Percentiles rank a stretch among this genome's conserved stretches.
phyloP scores from a whole-genome alignment of 257 asterid species.

The Misopates orontium region DNA sequence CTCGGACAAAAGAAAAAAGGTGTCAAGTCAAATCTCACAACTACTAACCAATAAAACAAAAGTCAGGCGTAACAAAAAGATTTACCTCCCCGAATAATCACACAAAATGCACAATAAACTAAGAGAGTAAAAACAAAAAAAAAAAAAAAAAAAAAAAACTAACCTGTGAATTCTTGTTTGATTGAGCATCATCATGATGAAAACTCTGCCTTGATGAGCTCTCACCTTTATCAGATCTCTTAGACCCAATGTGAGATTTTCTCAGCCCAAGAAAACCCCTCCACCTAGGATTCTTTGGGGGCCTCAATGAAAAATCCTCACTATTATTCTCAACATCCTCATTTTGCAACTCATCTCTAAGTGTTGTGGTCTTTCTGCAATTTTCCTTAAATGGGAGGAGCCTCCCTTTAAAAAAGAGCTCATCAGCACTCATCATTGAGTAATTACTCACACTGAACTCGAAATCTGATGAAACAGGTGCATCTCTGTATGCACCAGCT shows the following conservation, averaged over 20 bases:
- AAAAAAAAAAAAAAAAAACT: not conserved
- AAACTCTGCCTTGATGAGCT: conserved; percentile 25
- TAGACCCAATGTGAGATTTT: conserved; percentile 75
- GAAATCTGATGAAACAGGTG: conserved; percentile 86
- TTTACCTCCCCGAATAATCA: too few relatives aligned
- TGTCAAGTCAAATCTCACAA: too few relatives aligned
- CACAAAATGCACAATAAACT: too few relatives aligned
- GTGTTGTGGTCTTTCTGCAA: conserved; percentile 48
- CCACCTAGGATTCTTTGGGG: conserved; percentile 87
- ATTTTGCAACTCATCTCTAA: conserved; percentile 65
- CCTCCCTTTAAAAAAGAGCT: conserved; percentile 75
- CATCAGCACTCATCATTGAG: conserved; percentile 86
- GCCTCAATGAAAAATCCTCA: conserved; percentile 42
- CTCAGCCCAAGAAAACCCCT: conserved; percentile 74
- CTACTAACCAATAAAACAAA: too few relatives aligned
- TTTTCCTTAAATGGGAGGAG: conserved; percentile 66
- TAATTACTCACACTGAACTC: conserved; percentile 71
- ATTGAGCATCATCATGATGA: conserved; percentile 31
- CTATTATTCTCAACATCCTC: conserved; percentile 34
- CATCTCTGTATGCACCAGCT: conserved; percentile 51
- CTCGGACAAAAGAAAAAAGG: too few relatives aligned
- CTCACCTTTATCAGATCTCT: conserved; percentile 48
- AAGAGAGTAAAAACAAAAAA: too few relatives aligned
- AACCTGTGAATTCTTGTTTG: conserved; percentile 48
- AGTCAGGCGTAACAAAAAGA: too few relatives aligned